A percentile compares a stretch with the other conserved stretches of the same genome.
phyloP scores from a whole-genome alignment of 176 grass and related monocot species.

The Carex littledalei region DNA sequence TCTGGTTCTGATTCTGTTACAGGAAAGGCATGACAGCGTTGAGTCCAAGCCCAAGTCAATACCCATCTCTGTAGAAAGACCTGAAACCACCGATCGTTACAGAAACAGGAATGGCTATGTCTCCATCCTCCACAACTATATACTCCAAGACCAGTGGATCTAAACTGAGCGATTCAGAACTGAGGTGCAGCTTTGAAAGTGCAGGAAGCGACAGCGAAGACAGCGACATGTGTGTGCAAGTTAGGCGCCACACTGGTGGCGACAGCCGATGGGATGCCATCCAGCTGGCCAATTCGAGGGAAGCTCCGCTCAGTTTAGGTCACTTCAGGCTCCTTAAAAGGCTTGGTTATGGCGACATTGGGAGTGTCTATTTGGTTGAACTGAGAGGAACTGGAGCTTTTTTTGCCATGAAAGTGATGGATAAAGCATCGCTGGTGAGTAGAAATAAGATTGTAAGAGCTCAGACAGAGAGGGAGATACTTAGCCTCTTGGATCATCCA shows the following conservation, averaged over 20 bases:
- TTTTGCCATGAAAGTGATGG: slow-evolving; percentile 99
- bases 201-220: slow-evolving; percentile 20
- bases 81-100: background rate
- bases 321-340: slow-evolving; percentile 76
- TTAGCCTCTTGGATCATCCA: slow-evolving; percentile 71
- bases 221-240: background rate
- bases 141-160: background rate
- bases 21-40: slow-evolving; percentile 10
- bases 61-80: background rate
- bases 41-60: slow-evolving; percentile 8
- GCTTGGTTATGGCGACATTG: slow-evolving; percentile 88
- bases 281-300: slow-evolving; percentile 36
- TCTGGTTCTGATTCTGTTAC: background rate
- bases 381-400: slow-evolving; percentile 49
- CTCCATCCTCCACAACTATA: slow-evolving; percentile 3
- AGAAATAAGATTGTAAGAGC: slow-evolving; percentile 78
- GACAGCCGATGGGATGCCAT: slow-evolving; percentile 73
- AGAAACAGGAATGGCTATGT: slow-evolving; percentile 19
- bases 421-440: slow-evolving; percentile 59
- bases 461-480: slow-evolving; percentile 83
- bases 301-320: slow-evolving; percentile 63
- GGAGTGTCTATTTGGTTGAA: slow-evolving; percentile 90
- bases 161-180: slow-evolving; percentile 1
- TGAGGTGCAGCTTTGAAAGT: background rate
- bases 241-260: slow-evolving; percentile 62